These are phyloP conservation scores for Medicago ruthenica DNA, from an alignment of 306 rosid genomes.

Conservation along the genomic window DNA sequence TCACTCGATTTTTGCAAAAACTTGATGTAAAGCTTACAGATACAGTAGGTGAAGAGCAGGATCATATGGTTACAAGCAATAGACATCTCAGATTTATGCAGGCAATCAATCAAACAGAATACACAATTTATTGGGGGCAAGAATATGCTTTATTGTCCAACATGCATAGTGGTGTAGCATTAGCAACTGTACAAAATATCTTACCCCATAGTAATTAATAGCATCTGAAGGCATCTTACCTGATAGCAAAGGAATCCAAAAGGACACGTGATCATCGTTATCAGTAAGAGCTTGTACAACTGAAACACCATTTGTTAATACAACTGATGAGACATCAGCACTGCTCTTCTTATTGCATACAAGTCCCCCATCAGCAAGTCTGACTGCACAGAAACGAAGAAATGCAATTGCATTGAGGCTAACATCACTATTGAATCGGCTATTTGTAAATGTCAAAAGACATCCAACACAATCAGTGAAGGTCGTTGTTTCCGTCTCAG, in stretches of 20 bases:
- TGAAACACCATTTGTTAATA: constrained; percentile 53
- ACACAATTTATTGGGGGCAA: constrained; percentile 19
- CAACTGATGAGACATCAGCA: constrained; percentile 52
- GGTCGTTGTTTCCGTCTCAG: constrained; percentile 95
- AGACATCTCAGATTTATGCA: constrained; percentile 23
- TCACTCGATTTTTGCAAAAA: background rate
- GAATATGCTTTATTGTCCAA: constrained; percentile 17
- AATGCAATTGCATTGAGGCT: constrained; percentile 99
- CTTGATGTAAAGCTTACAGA: constrained; percentile 17
- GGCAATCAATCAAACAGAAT: constrained; percentile 18
- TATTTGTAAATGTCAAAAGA: constrained; percentile 93
- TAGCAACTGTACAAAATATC: constrained; percentile 23
- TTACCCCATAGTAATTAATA: constrained; percentile 25
- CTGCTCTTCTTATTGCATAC: constrained; percentile 70
- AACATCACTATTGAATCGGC: constrained; percentile 96
- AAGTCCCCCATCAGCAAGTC: constrained; percentile 98
- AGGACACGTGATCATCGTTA: constrained; percentile 81
- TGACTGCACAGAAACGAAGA: constrained; percentile 97
- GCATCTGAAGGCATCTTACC: constrained; percentile 58
- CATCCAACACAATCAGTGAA: constrained; percentile 97
- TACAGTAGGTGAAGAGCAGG: background rate
- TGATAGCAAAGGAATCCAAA: constrained; percentile 93
- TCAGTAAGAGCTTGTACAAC: constrained; percentile 54
- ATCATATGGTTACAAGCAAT: background rate
- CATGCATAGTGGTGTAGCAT: constrained; percentile 34